phyloP scores from a whole-genome alignment of 176 grass and related monocot genomes.

The Oropetium thomaeum region DNA sequence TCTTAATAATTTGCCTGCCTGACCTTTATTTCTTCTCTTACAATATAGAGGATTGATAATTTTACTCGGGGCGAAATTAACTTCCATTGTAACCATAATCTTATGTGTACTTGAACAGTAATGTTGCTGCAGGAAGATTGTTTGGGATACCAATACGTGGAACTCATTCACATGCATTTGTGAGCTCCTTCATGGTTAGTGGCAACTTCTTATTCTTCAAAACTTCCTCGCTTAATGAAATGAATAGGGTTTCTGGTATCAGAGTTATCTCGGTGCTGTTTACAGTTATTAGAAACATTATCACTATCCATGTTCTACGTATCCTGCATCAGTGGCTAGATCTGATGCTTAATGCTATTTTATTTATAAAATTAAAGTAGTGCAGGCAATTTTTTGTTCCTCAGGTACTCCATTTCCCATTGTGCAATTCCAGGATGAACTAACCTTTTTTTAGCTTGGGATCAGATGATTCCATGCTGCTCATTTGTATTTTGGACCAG shows the following conservation, averaged over 20 bases:
- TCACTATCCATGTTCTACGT: background rate
- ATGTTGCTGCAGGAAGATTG: conserved; percentile 84
- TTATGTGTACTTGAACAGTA: conserved; percentile 57
- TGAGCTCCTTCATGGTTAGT: conserved; percentile 93
- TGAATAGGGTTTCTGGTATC: background rate
- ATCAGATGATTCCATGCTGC: background rate
- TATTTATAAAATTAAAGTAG: conserved; percentile 2
- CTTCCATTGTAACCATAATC: background rate
- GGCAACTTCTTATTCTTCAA: conserved; percentile 2
- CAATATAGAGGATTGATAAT: background rate
- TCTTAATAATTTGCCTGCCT: background rate
- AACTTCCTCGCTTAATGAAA: background rate
- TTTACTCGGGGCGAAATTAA: background rate
- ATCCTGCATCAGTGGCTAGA: conserved; percentile 9
- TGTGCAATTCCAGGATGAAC: background rate
- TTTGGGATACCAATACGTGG: conserved; percentile 98
- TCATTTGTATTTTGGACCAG: background rate
- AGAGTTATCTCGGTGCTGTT: background rate
- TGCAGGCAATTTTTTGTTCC: background rate
- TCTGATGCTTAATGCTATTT: background rate
- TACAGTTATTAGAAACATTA: conserved; percentile 1
- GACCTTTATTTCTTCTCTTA: background rate
- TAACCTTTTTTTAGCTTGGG: background rate
- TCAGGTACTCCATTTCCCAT: background rate
- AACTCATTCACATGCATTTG: conserved; percentile 98